These are phyloP conservation scores for Trametes sanguinea DNA, from an alignment of 768 basidiomycete species.

Conservation along the genomic window DNA sequence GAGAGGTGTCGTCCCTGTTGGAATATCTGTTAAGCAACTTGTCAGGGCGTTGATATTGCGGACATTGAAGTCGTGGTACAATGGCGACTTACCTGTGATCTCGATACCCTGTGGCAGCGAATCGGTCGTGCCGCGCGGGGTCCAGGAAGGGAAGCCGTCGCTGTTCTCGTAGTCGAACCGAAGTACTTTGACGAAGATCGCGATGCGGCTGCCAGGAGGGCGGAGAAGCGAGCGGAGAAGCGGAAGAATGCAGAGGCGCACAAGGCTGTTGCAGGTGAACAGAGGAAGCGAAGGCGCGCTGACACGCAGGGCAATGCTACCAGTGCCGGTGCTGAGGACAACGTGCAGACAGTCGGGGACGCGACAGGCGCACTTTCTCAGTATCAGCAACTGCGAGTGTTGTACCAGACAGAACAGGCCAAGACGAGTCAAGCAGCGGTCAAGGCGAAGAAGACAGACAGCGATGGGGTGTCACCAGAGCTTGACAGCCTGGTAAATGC, in stretches of 20 bases:
- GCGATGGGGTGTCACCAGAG: conserved; percentile 24
- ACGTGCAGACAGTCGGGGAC: no score
- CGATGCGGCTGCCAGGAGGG: conserved; percentile 1
- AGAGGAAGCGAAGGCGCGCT: conserved; percentile 19
- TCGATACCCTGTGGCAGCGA: conserved; percentile 37
- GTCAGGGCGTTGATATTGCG: conserved; percentile 42
- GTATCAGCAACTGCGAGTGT: not conserved
- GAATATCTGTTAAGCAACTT: no score
- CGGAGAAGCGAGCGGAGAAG: conserved; percentile 27
- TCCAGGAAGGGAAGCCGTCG: not conserved
- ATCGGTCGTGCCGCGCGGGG: conserved; percentile 34
- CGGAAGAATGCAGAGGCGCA: conserved; percentile 29
- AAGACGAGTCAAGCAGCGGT: conserved; percentile 26
- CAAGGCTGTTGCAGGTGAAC: conserved; percentile 27
- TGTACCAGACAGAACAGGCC: not conserved
- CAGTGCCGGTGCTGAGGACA: no score
- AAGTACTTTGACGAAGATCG: conserved; percentile 27
- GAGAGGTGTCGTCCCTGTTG: no score
- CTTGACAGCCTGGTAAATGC: conserved; percentile 37
- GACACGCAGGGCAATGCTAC: not conserved
- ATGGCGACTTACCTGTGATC: conserved; percentile 30
- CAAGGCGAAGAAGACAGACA: conserved; percentile 20
- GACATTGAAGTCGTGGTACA: conserved; percentile 40
- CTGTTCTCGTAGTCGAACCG: conserved; percentile 26
- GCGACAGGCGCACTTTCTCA: not conserved